A percentile compares a stretch with the other conserved stretches of the same genome.
phyloP scores from a whole-genome alignment of 73 alveolate genomes.

The Symbiodinium pilosum region DNA sequence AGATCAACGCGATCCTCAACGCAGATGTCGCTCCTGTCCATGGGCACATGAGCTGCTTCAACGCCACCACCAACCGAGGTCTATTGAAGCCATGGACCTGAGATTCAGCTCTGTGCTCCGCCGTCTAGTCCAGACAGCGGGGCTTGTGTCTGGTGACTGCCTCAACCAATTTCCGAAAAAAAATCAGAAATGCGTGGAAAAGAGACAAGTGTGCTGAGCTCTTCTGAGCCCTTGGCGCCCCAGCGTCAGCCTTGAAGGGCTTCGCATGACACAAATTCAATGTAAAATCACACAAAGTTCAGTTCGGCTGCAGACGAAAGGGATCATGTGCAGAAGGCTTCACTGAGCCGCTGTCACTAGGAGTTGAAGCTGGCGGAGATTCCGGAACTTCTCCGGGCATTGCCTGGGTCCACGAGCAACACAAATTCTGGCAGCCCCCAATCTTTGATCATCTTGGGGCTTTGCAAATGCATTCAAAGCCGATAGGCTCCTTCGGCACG shows the following conservation, averaged over 20 bases:
- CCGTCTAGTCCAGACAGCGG: slow-evolving; percentile 34
- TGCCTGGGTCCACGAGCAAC: not conserved
- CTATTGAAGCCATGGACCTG: slow-evolving; percentile 13
- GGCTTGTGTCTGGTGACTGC: not conserved
- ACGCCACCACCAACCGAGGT: not conserved
- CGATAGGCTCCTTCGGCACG: too few relatives aligned
- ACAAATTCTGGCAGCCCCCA: too few relatives aligned
- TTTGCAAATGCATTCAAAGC: too few relatives aligned
- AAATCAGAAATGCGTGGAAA: too few relatives aligned
- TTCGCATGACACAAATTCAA: too few relatives aligned
- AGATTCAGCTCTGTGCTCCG: slow-evolving; percentile 24
- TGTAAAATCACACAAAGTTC: too few relatives aligned
- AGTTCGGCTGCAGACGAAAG: too few relatives aligned
- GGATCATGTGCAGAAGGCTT: too few relatives aligned
- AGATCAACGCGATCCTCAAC: slow-evolving; percentile 82
- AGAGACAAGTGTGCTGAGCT: too few relatives aligned
- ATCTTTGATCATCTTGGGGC: too few relatives aligned
- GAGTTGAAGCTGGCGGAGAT: slow-evolving; percentile 1
- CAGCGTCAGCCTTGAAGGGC: not conserved
- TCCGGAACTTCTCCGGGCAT: slow-evolving; percentile 7
- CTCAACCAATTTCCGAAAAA: not conserved
- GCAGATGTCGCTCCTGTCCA: slow-evolving; percentile 55
- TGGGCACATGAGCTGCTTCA: not conserved
- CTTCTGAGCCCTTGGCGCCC: too few relatives aligned
- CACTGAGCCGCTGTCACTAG: not conserved